Evolutionary conservation across 768 basidiomycete genomes (phyloP).

Genomic region (Suillus fuscotomentosus): DNA sequence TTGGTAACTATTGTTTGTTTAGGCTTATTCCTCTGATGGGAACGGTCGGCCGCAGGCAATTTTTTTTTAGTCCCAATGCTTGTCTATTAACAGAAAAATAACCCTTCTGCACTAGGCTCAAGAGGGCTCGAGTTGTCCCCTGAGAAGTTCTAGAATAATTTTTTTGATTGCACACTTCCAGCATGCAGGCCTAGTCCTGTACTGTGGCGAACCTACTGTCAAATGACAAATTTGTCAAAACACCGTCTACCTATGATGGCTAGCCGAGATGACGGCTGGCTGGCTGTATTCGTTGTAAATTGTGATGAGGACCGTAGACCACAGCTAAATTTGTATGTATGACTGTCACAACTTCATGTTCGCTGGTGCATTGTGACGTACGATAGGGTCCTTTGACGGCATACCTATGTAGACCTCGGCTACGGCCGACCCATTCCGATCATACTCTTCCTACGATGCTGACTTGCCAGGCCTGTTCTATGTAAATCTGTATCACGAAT

Average conservation of each 20-base stretch:
- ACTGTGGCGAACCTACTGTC: background rate
- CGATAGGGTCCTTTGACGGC: conserved; percentile 22
- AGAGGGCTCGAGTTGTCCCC: background rate
- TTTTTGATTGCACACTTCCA: background rate
- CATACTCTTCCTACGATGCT: background rate
- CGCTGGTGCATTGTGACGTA: conserved; percentile 22
- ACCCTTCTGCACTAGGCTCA: conserved; percentile 3
- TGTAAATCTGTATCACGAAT: background rate
- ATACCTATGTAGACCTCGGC: conserved; percentile 18
- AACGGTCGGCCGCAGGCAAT: conserved; percentile 4
- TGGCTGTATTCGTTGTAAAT: conserved; percentile 27
- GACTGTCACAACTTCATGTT: conserved; percentile 20
- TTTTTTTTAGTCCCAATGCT: background rate
- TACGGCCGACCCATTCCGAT: conserved; percentile 5
- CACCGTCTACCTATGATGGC: background rate
- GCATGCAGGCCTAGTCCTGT: background rate
- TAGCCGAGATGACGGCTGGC: background rate
- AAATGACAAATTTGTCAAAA: background rate
- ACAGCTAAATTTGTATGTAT: conserved; percentile 27
- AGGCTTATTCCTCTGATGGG: conserved; percentile 1
- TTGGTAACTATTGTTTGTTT: conserved; percentile 15
- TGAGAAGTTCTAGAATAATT: conserved; percentile 2
- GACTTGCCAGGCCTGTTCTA: background rate
- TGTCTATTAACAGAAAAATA: conserved; percentile 5
- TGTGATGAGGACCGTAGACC: conserved; percentile 19